Evolutionary conservation across 225 moss, liverwort and hornwort species (phyloP).

Genomic region (Marchantia polymorpha): DNA sequence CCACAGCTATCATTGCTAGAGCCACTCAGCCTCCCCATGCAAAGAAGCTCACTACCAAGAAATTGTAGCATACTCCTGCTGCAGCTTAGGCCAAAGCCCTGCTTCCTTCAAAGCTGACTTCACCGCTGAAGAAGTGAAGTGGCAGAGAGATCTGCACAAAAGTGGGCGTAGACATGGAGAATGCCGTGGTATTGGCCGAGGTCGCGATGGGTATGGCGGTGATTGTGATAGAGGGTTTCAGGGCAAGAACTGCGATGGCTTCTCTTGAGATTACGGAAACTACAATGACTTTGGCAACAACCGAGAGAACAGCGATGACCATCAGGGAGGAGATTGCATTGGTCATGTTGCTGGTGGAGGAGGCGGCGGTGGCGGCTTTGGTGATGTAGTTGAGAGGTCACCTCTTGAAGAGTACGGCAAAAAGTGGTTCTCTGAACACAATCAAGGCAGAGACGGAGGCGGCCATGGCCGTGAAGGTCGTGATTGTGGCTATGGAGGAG

Average conservation of each 20-base stretch:
- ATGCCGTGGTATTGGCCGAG: conserved; percentile 46
- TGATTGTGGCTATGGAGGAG: conserved; percentile 39
- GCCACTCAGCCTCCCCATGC: conserved; percentile 34
- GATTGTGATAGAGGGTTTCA: conserved; percentile 35
- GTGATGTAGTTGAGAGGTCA: conserved; percentile 35
- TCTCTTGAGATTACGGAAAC: conserved; percentile 23
- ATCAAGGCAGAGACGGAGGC: conserved; percentile 53
- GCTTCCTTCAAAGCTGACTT: conserved; percentile 25
- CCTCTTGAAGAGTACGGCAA: conserved; percentile 61
- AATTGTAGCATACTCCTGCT: conserved; percentile 28
- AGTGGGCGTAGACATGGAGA: conserved; percentile 46
- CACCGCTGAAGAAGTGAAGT: conserved; percentile 52
- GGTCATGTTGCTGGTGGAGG: conserved; percentile 22
- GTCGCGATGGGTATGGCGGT: conserved; percentile 32
- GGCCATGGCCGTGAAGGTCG: conserved; percentile 46
- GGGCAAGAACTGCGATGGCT: conserved; percentile 30
- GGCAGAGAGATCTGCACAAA: conserved; percentile 34
- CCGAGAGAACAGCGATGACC: conserved; percentile 51
- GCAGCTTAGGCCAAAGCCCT: conserved; percentile 21
- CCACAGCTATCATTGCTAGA: conserved; percentile 45
- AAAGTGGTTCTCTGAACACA: conserved; percentile 49
- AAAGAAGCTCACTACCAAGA: conserved; percentile 22
- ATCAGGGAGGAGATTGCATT: conserved; percentile 39
- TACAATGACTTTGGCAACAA: conserved; percentile 48
- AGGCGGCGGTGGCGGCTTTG: neutral